A percentile compares a stretch with the other conserved stretches of the same genome.
Evolutionary conservation across 2,329 filamentous ascomycete species (phyloP).

Genomic region (Calonectria montana): DNA sequence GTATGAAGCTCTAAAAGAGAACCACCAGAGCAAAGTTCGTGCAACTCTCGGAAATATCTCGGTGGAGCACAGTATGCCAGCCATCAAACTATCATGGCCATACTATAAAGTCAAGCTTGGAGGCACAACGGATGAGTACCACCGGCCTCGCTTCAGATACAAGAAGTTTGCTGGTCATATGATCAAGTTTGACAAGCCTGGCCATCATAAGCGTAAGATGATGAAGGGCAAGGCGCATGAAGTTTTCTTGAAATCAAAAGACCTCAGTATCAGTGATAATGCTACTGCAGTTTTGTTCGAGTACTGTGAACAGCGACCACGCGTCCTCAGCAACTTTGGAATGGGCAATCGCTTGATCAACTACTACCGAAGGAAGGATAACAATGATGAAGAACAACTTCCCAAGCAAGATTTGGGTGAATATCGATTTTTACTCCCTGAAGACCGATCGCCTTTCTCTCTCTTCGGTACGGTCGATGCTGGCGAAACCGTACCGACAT

Average conservation of each 20-base stretch:
- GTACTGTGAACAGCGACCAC: constrained; percentile 94
- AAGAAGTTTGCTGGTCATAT: constrained; percentile 73
- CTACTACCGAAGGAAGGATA: constrained; percentile 88
- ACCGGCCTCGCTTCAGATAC: constrained; percentile 83
- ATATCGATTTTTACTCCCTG: constrained; percentile 85
- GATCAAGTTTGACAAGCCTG: constrained; percentile 79
- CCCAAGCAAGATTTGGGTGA: constrained; percentile 90
- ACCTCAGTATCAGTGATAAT: constrained; percentile 89
- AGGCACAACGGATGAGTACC: constrained; percentile 81
- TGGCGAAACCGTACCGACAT: constrained; percentile 88
- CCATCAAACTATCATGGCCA: constrained; percentile 90
- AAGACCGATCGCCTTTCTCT: constrained; percentile 96
- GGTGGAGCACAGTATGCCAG: constrained; percentile 95
- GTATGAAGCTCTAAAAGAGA: constrained; percentile 95
- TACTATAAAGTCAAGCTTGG: constrained; percentile 92
- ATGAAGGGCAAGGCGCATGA: constrained; percentile 84
- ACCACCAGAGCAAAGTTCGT: constrained; percentile 94
- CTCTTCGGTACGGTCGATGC: constrained; percentile 94
- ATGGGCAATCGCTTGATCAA: constrained; percentile 98
- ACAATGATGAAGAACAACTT: constrained; percentile 77
- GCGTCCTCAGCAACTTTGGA: constrained; percentile 93
- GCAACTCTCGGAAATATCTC: constrained; percentile 90
- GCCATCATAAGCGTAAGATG: constrained; percentile 81
- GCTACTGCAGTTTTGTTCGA: constrained; percentile 89
- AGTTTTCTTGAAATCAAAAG: constrained; percentile 82